Base-by-base conservation (phyloP, 2,329 filamentous ascomycete genomes). In the Trichophyton simii region DNA sequence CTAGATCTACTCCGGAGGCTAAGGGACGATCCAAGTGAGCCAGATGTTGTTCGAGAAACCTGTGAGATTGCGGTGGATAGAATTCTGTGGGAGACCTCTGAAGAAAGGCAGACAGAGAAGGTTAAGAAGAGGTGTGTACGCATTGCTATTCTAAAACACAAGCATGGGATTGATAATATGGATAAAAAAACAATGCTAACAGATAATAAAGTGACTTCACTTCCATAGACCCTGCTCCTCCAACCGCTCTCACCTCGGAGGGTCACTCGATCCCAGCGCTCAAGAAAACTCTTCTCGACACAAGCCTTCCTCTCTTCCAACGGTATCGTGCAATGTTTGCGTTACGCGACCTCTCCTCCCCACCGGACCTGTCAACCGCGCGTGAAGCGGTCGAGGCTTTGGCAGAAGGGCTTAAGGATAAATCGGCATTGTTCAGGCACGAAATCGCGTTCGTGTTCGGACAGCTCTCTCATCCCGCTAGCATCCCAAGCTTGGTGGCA, bases 361-460 rank as follows among this genome's bases (percentile, higher is more conserved):
- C 94, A 15, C 91, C 92, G 8, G 88, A 95, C 71, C 85, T 95
- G 50, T 88, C 91, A 1, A 96, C 91, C 1, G 91, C 92, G 5
- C 83, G 90, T 15, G 87, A 89, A n/a, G 92, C 94, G 18, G 83
- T 99, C 60, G 82, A 87, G 52, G 89, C 91, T 9, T 83, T 99
- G 55, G 90, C 94, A 54, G 87, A 86, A 71, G 94, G 94, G 15
- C 86, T 99, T 68, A 80, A 80, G 36, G 94, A 99, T 72, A 80
- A 85, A 18, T 96, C 91, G 57, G 91, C 91, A 3, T 84, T 99
- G 6, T 97, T 99, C 82, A 87, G 94, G 67, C 94, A 99, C 77
- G 94, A 99, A 73, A 91, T 99, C 66, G 94, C 94, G 13, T 99
- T 99, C 72, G 94, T 99, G 13, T 99, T 99, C 68, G 94, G 94